Percentiles rank a stretch among this genome's conserved stretches.
Conservation (phyloP, 2,329 filamentous ascomycete species). For the Epichloe glyceriae region DNA sequence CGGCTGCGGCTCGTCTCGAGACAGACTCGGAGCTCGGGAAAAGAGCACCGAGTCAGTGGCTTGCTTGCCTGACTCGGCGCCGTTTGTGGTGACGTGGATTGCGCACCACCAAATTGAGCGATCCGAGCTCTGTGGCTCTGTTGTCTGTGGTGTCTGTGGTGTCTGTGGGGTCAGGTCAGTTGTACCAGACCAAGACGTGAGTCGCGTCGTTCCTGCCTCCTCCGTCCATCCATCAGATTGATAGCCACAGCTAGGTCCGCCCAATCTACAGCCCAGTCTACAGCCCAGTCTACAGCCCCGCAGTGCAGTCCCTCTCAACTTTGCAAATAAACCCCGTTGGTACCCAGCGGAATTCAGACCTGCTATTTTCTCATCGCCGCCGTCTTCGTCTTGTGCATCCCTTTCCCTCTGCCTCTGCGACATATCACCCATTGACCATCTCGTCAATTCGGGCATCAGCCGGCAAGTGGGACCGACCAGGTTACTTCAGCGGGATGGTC, state of each 20-base stretch:
- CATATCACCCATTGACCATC: neutral
- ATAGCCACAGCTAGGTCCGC: neutral
- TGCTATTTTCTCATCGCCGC: neutral
- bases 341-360: neutral
- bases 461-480: neutral
- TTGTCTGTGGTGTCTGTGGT: too few species aligned
- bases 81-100: neutral
- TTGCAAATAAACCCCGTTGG: too few species aligned
- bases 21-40: too few species aligned
- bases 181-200: too few species aligned
- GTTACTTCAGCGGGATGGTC: neutral
- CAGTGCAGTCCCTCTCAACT: too few species aligned
- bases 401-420: neutral
- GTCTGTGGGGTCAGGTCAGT: too few species aligned
- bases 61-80: neutral
- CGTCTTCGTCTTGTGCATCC: neutral
- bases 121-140: neutral
- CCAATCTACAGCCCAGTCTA: neutral
- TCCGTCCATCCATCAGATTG: neutral
- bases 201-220: neutral
- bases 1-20: too few species aligned
- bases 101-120: neutral
- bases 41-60: too few species aligned
- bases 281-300: too few species aligned
- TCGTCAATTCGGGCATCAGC: neutral